Base-by-base conservation (phyloP, 2,329 filamentous ascomycete species). In the Hymenoscyphus infarciens region DNA sequence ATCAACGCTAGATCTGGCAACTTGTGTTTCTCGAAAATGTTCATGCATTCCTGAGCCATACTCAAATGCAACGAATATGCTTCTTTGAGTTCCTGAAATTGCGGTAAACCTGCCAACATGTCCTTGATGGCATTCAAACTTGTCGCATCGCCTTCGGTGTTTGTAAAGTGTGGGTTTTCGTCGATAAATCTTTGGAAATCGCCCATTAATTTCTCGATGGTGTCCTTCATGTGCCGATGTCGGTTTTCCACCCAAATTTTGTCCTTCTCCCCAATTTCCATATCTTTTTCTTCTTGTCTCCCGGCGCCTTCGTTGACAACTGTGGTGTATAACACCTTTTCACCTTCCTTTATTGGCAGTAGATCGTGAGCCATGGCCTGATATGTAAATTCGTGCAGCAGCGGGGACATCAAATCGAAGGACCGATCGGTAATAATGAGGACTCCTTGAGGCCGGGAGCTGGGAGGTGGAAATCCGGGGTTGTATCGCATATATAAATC, bases 1-100 rank as follows among this genome's bases (percentile, higher is more conserved):
- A 93, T 84, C 0, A 90, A 89, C 13, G 92, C 92, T 63, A 98
- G 82, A 72, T 99, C 95, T 6, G 90, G 83, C 6, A 99, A 81
- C 73, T 96, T 97, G 74, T 88, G 85, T 59, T 86, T 80, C 74
- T 96, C 88, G 71, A 99, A 99, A 42, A 90, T 85, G 70, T 92
- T 92, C 93, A 98, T 98, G 74, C 92, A 96, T 74, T 97, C 92
- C 74, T 97, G 90, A 1, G 95, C 95, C 94, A 99, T 98, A 69
- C 88, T 94, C 52, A 99, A 81, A 76, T 99, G 95, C 60, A 99
- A 80, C 0, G 93, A 95, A 75, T 98, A 99, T 1, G 91, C 88
- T 73, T 96, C 92, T 75, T 98, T 97, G 82, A 95, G 91, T 76
- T 96, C 90, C 72, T 96, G 91, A 72, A 97, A 99, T 73, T 98